Percentiles rank a stretch among this genome's conserved stretches.
Evolutionary conservation across 257 asterid species (phyloP).

Genomic region (Solanum corneliomulleri): DNA sequence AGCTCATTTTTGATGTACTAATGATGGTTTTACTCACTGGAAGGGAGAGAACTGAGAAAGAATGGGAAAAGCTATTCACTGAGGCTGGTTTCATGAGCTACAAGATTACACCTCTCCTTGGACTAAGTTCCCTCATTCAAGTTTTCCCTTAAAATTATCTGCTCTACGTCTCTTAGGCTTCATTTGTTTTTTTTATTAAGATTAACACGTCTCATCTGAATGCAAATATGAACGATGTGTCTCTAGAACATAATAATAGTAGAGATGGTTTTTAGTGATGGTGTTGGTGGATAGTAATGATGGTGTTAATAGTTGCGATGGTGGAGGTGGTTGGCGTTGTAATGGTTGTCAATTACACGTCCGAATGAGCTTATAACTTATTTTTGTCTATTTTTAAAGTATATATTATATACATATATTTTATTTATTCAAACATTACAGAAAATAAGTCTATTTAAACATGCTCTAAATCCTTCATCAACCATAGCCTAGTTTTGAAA

Average conservation of each 20-base stretch:
- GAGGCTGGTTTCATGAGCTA: conserved; percentile 4
- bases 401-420: too few relatives aligned
- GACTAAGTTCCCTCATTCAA: conserved; percentile 3
- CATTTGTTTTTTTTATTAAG: not conserved
- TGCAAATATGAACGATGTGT: too few relatives aligned
- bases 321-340: not conserved
- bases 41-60: conserved; percentile 1
- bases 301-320: not conserved
- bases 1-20: not conserved
- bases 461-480: not conserved
- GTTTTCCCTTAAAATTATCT: conserved; percentile 1
- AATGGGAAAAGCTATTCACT: conserved; percentile 1
- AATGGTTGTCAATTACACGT: not conserved
- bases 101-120: not conserved
- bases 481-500: not conserved
- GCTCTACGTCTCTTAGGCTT: not conserved
- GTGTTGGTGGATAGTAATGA: not conserved
- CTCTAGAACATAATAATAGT: not conserved
- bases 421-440: too few relatives aligned
- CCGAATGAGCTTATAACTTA: too few relatives aligned
- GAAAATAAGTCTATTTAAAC: too few relatives aligned
- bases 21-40: not conserved
- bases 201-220: not conserved
- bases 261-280: not conserved
- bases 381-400: too few relatives aligned